Conservation (phyloP, 2,329 filamentous ascomycete species). For the Didymella arachidicola region DNA sequence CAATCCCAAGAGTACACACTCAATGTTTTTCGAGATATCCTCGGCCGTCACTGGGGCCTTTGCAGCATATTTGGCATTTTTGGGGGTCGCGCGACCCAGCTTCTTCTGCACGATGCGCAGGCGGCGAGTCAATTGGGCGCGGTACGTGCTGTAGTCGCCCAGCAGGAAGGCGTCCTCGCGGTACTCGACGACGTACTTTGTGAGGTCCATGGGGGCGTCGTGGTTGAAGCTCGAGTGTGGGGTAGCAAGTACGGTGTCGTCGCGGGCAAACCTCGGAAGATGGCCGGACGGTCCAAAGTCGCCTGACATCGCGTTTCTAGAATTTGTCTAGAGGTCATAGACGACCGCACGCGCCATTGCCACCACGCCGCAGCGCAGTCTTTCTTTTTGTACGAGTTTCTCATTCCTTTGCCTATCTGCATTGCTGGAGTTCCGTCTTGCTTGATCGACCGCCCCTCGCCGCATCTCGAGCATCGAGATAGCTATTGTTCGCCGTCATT, state of each 20-base stretch:
- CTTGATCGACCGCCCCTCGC: background rate
- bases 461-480: background rate
- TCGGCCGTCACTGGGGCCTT: conserved; percentile 75
- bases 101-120: conserved; percentile 85
- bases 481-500: background rate
- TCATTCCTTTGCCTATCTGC: background rate
- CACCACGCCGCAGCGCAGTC: conserved; percentile 12
- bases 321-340: conserved; percentile 16
- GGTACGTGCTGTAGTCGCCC: conserved; percentile 88
- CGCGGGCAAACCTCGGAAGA: background rate
- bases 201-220: conserved; percentile 78
- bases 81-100: conserved; percentile 82
- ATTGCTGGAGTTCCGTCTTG: conserved; percentile 6
- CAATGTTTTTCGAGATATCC: conserved; percentile 76
- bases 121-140: conserved; percentile 78
- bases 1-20: conserved; percentile 62
- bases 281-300: background rate
- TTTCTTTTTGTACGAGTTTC: conserved; percentile 1
- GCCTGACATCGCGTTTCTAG: conserved; percentile 12
- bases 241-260: conserved; percentile 7
- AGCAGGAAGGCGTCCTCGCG: conserved; percentile 85
- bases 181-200: conserved; percentile 78
- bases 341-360: conserved; percentile 19
- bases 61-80: conserved; percentile 82
- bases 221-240: conserved; percentile 13